Conservation (phyloP, 805 yeast species). For the Myxozyma lipomycoides region DNA sequence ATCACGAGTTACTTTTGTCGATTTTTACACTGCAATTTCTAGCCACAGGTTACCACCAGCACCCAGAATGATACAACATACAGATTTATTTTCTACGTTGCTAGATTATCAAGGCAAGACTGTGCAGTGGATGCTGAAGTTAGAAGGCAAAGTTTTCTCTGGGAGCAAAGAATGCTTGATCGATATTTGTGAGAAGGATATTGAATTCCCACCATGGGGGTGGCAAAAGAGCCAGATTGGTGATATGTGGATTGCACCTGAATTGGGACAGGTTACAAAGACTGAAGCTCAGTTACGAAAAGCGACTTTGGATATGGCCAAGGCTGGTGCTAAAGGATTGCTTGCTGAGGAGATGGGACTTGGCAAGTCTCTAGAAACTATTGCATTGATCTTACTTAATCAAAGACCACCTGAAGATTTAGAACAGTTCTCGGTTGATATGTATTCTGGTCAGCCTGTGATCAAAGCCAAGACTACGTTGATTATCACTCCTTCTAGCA, state of each 20-base stretch:
- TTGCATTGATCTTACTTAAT: slow-evolving; percentile 61
- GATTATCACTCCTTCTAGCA: slow-evolving; percentile 81
- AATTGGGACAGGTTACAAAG: slow-evolving; percentile 18
- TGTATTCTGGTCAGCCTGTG: slow-evolving; percentile 45
- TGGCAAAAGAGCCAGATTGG: slow-evolving; percentile 12
- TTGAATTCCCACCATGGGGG: slow-evolving; percentile 27
- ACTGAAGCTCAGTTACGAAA: slow-evolving; percentile 6
- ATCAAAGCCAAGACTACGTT: slow-evolving; percentile 64
- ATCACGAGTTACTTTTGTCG: slow-evolving; percentile 6
- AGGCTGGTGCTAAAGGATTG: slow-evolving; percentile 46
- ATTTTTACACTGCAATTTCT: slow-evolving; percentile 22
- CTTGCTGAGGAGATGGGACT: slow-evolving; percentile 96
- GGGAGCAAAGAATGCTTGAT: slow-evolving; percentile 14
- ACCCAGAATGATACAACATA: slow-evolving; percentile 9
- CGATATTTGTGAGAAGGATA: slow-evolving; percentile 28
- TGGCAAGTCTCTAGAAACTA: slow-evolving; percentile 87
- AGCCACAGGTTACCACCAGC: slow-evolving; percentile 11
- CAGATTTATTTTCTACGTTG: slow-evolving; percentile 9
- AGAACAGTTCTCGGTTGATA: slow-evolving; percentile 12
- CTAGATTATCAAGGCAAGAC: slow-evolving; percentile 36
- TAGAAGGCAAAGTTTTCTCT: slow-evolving; percentile 37
- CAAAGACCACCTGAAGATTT: slow-evolving; percentile 43
- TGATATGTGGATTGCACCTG: slow-evolving; percentile 24
- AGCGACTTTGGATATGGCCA: slow-evolving; percentile 33
- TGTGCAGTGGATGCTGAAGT: slow-evolving; percentile 38